A percentile compares a stretch with the other conserved stretches of the same genome.
phyloP scores from a whole-genome alignment of 2,329 filamentous ascomycete genomes.

The Colletotrichum trifolii region DNA sequence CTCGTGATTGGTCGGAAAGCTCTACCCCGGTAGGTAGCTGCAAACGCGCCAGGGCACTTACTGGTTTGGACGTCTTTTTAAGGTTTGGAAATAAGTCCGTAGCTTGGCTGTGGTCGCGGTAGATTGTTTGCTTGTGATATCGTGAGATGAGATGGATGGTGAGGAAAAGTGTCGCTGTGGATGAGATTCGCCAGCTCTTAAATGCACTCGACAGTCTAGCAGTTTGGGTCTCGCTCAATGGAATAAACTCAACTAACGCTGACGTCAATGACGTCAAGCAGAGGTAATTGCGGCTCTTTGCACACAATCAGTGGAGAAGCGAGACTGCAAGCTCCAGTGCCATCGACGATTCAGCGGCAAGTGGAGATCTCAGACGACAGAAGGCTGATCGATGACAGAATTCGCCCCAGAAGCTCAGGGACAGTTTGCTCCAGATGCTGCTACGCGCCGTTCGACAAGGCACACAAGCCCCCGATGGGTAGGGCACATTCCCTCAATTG shows the following conservation, averaged over 20 bases:
- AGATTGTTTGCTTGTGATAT: neutral
- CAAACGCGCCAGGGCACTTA: no score
- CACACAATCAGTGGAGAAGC: slow-evolving; percentile 30
- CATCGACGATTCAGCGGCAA: slow-evolving; percentile 28
- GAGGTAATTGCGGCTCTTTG: slow-evolving; percentile 33
- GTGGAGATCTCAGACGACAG: slow-evolving; percentile 30
- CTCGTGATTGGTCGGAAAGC: neutral
- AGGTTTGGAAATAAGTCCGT: neutral
- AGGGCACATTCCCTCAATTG: no score
- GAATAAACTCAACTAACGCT: slow-evolving; percentile 14
- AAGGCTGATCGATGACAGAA: slow-evolving; percentile 31
- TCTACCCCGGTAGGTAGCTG: neutral
- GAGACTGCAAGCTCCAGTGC: slow-evolving; percentile 8
- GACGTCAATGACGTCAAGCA: slow-evolving; percentile 39
- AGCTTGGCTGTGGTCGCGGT: neutral
- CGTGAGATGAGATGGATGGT: slow-evolving; percentile 12
- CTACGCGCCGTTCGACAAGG: neutral
- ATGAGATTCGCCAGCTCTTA: slow-evolving; percentile 8
- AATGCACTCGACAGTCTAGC: neutral
- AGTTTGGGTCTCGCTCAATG: neutral
- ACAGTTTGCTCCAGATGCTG: slow-evolving; percentile 24
- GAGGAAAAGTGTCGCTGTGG: neutral
- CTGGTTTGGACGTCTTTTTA: neutral
- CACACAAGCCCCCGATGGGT: no score
- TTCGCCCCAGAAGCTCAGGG: slow-evolving; percentile 1